Evolutionary conservation across 2,329 filamentous ascomycete genomes (phyloP), one percentile per base, ranked within the genome.

Genomic region (Penicillium sp.): DNA sequence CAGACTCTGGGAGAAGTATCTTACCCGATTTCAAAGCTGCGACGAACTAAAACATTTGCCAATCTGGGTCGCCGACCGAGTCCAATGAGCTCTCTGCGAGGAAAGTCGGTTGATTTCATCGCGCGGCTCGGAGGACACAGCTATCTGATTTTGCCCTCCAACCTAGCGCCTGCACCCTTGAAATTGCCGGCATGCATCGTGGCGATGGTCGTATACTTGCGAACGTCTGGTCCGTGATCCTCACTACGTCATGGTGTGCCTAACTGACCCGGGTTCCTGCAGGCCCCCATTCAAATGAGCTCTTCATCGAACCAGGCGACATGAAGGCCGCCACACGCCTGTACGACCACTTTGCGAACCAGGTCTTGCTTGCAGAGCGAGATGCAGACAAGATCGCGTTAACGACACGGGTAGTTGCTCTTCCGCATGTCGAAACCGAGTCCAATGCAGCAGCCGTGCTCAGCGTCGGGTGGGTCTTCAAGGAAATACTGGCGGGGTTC

Each of bases 111-210:
- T 16, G 76, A 79, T 50, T 71, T 68, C n/a, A 65, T 80, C 21
- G 68, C 75, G 46, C 74, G 75, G 13, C 68, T 80, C 24, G 78
- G 78, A 48, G 78, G 78, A 7, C 66, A 77, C 54, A 73, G 74
- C 56, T 68, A 72, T 54, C 60, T 80, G 21, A 67, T 63, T 7
- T 65, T 78, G 5, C 75, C 75, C 1, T 56, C 51, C 1, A 70
- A 75, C 14, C 73, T 77, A 62, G 71, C 71, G 4, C 75, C 76
- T n/a, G 66, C 66, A 13, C 65, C 69, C 4, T 63, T 79, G 50
- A 68, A 69, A 45, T 65, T 80, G 16, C 78, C 78, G 2, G 71
- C 71, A n/a, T 78, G 75, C 49, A 73, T 80, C 56, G 77, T 76
- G 33, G 74, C 76, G 27, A 73, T 71, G n/a, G 66, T 72, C 13